Conservation (phyloP, 768 basidiomycete genomes). For the Termitomyces sp. region DNA sequence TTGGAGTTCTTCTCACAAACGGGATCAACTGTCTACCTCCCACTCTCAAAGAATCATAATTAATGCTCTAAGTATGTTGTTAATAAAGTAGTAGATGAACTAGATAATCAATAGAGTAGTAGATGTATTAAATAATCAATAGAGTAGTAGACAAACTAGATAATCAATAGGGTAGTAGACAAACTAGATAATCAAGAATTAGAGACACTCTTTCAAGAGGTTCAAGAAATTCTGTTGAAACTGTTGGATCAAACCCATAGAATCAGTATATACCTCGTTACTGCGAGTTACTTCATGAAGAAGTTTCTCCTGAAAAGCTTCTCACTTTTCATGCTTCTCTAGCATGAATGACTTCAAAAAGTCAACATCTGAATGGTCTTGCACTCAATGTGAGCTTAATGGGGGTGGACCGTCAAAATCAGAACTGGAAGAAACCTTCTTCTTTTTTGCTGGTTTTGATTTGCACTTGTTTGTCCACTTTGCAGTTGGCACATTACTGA, state of each 20-base stretch:
- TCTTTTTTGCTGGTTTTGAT: background rate
- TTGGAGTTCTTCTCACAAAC: slow-evolving; percentile 20
- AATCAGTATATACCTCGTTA: background rate
- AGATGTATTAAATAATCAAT: too few relatives aligned
- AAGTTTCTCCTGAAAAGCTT: background rate
- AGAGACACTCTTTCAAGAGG: too few relatives aligned
- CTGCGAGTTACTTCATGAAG: background rate
- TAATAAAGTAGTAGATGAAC: too few relatives aligned
- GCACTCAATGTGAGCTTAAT: background rate
- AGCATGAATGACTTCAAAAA: background rate
- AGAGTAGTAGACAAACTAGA: too few relatives aligned
- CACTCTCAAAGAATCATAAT: too few relatives aligned
- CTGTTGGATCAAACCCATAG: too few relatives aligned
- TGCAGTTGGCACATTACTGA: background rate
- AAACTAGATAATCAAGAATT: too few relatives aligned
- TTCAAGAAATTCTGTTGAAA: too few relatives aligned
- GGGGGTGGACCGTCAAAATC: background rate
- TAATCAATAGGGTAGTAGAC: too few relatives aligned
- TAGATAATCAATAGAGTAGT: too few relatives aligned
- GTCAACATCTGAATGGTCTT: background rate
- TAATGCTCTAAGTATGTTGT: too few relatives aligned
- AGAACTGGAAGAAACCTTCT: background rate
- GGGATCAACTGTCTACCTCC: slow-evolving; percentile 15
- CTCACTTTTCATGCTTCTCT: background rate
- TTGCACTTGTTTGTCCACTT: background rate